A percentile compares a stretch with the other conserved stretches of the same genome.
Conservation (phyloP, 805 yeast species). For the Ogataea nonfermentans region DNA sequence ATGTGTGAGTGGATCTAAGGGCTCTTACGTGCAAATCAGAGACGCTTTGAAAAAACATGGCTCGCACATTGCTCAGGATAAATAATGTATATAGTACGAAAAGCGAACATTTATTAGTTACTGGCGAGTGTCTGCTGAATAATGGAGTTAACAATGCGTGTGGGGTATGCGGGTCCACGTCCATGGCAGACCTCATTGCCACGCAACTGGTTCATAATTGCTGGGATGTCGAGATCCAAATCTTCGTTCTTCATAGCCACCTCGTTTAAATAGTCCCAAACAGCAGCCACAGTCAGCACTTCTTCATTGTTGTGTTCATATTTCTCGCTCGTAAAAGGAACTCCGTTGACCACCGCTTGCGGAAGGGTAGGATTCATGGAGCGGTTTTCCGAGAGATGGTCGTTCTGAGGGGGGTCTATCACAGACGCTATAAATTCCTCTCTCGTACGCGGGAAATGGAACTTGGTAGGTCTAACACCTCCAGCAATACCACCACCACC, state of each 20-base stretch:
- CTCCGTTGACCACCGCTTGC: slow-evolving; percentile 10
- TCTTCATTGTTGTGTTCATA: slow-evolving; percentile 36
- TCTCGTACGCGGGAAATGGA: slow-evolving; percentile 28
- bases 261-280: slow-evolving; percentile 73
- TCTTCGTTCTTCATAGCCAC: slow-evolving; percentile 48
- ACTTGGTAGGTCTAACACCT: slow-evolving; percentile 5
- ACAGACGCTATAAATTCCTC: slow-evolving; percentile 26
- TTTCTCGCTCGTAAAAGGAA: slow-evolving; percentile 6
- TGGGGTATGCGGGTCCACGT: slow-evolving; percentile 66
- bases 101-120: background rate
- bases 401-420: slow-evolving; percentile 17
- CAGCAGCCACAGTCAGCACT: slow-evolving; percentile 69
- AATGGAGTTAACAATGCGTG: slow-evolving; percentile 41
- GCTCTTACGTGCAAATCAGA: slow-evolving; percentile 66
- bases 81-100: background rate
- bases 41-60: slow-evolving; percentile 65
- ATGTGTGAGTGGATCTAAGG: slow-evolving; percentile 85
- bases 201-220: slow-evolving; percentile 55
- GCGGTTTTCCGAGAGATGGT: background rate
- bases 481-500: slow-evolving; percentile 6
- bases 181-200: slow-evolving; percentile 81
- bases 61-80: slow-evolving; percentile 22
- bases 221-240: slow-evolving; percentile 51
- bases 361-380: slow-evolving; percentile 2
- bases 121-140: slow-evolving; percentile 19